phyloP scores from a whole-genome alignment of 2,329 filamentous ascomycete species.

The Sporothrix inflata region DNA sequence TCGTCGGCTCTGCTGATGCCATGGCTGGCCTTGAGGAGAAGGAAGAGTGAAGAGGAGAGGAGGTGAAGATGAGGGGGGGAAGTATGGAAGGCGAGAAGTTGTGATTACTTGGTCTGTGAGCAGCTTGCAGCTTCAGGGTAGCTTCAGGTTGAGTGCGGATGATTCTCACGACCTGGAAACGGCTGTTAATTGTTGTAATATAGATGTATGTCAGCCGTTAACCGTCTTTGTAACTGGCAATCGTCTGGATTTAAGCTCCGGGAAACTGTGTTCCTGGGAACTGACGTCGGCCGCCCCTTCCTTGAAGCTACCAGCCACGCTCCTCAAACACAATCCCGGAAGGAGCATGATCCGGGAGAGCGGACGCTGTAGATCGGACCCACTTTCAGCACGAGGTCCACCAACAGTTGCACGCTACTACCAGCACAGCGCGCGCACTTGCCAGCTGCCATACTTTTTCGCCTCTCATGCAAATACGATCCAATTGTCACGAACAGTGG shows the following conservation, averaged over 20 bases:
- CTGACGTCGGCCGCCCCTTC: neutral
- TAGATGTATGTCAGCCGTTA: neutral
- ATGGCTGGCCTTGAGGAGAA: neutral
- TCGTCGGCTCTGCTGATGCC: neutral
- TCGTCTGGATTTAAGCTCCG: neutral
- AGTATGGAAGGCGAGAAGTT: neutral
- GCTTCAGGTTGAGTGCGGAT: neutral
- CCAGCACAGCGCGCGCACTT: neutral
- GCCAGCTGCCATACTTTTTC: neutral
- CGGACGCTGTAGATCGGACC: neutral
- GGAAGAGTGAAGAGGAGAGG: neutral
- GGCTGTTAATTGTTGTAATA: neutral
- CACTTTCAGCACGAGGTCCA: constrained; percentile 5
- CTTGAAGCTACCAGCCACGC: constrained; percentile 9
- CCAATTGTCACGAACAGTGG: no score
- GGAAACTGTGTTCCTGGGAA: neutral
- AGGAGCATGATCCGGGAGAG: neutral
- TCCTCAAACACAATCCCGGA: constrained; percentile 13
- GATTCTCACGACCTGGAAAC: neutral
- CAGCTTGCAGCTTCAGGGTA: no score
- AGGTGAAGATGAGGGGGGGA: neutral
- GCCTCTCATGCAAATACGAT: neutral
- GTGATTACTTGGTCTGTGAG: neutral
- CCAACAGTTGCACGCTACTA: neutral
- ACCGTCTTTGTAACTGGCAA: no score